Evolutionary conservation across 352 stramenopile genomes (phyloP).

Genomic region (Phytophthora sp.): DNA sequence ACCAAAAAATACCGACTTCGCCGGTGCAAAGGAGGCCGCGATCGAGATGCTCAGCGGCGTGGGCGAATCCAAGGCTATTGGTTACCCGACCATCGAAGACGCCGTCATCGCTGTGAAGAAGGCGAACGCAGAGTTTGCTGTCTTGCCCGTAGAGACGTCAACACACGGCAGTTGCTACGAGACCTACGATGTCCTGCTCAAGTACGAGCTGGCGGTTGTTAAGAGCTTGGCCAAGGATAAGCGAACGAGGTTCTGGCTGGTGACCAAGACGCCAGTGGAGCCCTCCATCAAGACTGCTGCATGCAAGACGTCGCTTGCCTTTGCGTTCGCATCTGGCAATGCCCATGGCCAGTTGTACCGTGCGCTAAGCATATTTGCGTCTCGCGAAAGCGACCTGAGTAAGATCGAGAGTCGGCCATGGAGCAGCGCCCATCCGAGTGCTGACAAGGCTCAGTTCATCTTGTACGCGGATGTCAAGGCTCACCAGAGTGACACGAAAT

Average conservation of each 20-base stretch:
- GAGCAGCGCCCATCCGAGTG: constrained; percentile 23
- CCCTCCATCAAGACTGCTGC: constrained; percentile 23
- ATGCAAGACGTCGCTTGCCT: constrained; percentile 78
- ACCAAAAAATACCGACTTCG: constrained; percentile 7
- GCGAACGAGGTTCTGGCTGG: constrained; percentile 90
- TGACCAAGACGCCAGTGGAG: constrained; percentile 58
- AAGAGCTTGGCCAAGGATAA: constrained; percentile 55
- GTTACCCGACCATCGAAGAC: constrained; percentile 43
- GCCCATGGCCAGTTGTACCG: constrained; percentile 65
- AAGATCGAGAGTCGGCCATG: constrained; percentile 80
- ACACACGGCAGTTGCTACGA: constrained; percentile 95
- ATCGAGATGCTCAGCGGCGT: constrained; percentile 18
- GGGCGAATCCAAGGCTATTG: constrained; percentile 18
- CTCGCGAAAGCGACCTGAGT: constrained; percentile 63
- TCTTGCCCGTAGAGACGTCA: constrained; percentile 95
- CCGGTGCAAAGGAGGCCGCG: constrained; percentile 24
- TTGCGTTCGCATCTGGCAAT: constrained; percentile 74
- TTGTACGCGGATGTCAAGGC: constrained; percentile 79
- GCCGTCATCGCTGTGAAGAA: constrained; percentile 62
- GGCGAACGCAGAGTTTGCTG: constrained; percentile 92
- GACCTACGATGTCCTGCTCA: constrained; percentile 92
- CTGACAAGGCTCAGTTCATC: constrained; percentile 60
- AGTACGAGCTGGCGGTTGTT: constrained; percentile 75
- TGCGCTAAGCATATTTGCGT: constrained; percentile 65
- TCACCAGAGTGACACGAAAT: constrained; percentile 58